A percentile compares a stretch with the other conserved stretches of the same genome.
Evolutionary conservation across 176 grass and related monocot genomes (phyloP).

Genomic region (Ensete ventricosum): DNA sequence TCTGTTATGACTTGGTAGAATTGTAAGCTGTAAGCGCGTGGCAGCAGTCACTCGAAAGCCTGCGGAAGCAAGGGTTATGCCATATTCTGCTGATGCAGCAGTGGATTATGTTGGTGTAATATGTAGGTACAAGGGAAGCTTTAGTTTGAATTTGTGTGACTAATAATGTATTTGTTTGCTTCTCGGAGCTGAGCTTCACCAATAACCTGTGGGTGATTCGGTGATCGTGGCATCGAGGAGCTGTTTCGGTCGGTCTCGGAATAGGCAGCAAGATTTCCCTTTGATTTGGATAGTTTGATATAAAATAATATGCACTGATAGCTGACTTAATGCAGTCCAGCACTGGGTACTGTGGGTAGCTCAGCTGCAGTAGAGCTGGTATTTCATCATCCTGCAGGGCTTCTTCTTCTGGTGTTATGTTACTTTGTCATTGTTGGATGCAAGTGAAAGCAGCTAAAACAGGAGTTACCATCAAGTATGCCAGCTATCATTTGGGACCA

Average conservation of each 20-base stretch:
- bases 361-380: background rate
- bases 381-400: no score
- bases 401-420: background rate
- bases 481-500: background rate
- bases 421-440: background rate
- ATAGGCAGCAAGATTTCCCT: no score
- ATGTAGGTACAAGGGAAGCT: background rate
- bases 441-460: background rate
- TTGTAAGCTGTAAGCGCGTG: background rate
- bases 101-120: background rate
- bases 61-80: background rate
- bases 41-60: background rate
- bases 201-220: background rate
- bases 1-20: background rate
- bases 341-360: background rate
- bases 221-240: background rate
- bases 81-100: background rate
- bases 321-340: background rate
- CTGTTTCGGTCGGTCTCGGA: background rate
- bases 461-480: background rate
- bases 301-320: no score
- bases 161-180: slow-evolving; percentile 7
- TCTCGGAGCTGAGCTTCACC: background rate
- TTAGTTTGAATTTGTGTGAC: background rate
- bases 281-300: background rate